These are phyloP conservation scores for Salix brachista DNA, from an alignment of 345 rosid species.

Conservation along the genomic window DNA sequence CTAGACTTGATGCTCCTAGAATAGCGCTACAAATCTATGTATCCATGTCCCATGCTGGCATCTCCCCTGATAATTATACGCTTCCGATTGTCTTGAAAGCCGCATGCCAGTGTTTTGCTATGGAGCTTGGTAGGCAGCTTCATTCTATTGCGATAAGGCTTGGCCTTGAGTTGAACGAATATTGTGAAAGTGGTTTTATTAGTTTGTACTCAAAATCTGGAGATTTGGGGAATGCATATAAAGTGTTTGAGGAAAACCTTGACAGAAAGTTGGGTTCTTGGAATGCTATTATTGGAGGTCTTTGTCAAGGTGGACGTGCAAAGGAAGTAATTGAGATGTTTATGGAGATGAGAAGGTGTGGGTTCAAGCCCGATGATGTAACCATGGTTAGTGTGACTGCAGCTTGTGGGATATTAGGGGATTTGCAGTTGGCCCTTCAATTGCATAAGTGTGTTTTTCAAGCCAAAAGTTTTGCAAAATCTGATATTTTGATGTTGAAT, in stretches of 20 bases:
- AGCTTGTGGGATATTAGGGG: conserved; percentile 72
- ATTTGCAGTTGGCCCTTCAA: conserved; percentile 59
- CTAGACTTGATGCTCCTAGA: conserved; percentile 48
- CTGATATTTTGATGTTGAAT: conserved; percentile 62
- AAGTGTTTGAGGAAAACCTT: conserved; percentile 67
- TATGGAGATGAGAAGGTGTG: conserved; percentile 46
- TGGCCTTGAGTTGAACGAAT: conserved; percentile 55
- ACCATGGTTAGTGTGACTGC: conserved; percentile 73
- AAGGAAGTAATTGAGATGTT: conserved; percentile 59
- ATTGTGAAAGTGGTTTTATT: conserved; percentile 75
- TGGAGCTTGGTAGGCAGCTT: conserved; percentile 50
- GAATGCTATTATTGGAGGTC: conserved; percentile 74
- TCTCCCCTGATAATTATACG: conserved; percentile 64
- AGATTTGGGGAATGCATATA: conserved; percentile 43
- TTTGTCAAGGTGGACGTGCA: conserved; percentile 51
- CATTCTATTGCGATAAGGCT: conserved; percentile 53
- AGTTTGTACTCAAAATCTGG: conserved; percentile 51
- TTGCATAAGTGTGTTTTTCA: conserved; percentile 67
- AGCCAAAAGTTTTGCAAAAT: conserved; percentile 38
- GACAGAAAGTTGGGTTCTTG: conserved; percentile 76
- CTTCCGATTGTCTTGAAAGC: conserved; percentile 68
- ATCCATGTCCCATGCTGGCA: conserved; percentile 50
- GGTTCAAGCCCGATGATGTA: conserved; percentile 69
- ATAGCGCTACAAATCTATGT: conserved; percentile 44
- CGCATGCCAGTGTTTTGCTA: conserved; percentile 33